phyloP scores from a whole-genome alignment of 176 grass and related monocot genomes.

The Phyllostachys edulis region DNA sequence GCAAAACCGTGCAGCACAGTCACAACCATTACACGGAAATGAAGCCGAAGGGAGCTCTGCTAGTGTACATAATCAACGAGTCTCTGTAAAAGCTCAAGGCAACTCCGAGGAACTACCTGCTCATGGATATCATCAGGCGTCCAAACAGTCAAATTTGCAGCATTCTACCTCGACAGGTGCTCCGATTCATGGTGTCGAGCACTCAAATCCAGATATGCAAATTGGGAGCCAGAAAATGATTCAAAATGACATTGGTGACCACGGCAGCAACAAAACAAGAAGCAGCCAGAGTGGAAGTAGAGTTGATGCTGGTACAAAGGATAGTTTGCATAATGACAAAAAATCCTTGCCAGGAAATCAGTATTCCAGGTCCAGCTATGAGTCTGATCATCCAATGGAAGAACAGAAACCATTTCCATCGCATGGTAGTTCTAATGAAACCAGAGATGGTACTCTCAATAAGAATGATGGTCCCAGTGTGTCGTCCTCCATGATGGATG shows the following conservation, averaged over 20 bases:
- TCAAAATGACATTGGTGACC: conserved; percentile 27
- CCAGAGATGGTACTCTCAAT: conserved; percentile 19
- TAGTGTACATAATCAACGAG: conserved; percentile 54
- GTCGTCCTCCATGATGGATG: conserved; percentile 65
- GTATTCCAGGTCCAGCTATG: conserved; percentile 32
- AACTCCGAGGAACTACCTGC: conserved; percentile 48
- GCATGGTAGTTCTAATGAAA: conserved; percentile 36
- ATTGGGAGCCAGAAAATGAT: conserved; percentile 33
- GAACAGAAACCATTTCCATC: conserved; percentile 23
- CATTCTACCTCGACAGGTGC: conserved; percentile 32
- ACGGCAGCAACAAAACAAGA: conserved; percentile 29
- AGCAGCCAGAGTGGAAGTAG: conserved; percentile 35
- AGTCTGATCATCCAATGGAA: conserved; percentile 33
- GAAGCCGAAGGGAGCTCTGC: conserved; percentile 82
- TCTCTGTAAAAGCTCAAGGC: conserved; percentile 46
- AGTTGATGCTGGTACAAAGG: conserved; percentile 30
- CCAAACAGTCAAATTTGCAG: conserved; percentile 34
- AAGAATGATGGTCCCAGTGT: conserved; percentile 48
- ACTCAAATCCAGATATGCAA: conserved; percentile 45
- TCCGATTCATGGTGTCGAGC: conserved; percentile 26
- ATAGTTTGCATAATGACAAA: conserved; percentile 27
- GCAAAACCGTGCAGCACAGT: conserved; percentile 53
- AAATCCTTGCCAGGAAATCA: conserved; percentile 24
- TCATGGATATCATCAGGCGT: conserved; percentile 40
- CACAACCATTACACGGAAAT: conserved; percentile 54